phyloP scores from a whole-genome alignment of 1,284 basidiomycete genomes.

The Fomitiporia mediterranea region DNA sequence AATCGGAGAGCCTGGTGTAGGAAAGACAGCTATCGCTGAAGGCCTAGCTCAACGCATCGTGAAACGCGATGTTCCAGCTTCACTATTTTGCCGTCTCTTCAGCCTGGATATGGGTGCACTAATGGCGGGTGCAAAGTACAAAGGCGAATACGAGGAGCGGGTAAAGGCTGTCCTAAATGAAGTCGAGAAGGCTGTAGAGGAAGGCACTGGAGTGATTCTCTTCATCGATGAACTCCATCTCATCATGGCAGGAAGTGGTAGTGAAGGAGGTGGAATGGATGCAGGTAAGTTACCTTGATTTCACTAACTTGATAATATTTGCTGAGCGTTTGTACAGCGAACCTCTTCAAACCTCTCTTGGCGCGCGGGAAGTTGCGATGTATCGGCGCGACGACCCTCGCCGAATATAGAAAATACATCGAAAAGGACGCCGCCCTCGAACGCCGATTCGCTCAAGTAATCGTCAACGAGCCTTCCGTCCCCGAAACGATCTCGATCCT shows the following conservation, averaged over 20 bases:
- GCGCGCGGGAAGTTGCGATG: constrained; percentile 87
- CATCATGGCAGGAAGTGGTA: constrained; percentile 82
- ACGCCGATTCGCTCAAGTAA: constrained; percentile 90
- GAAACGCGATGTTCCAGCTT: constrained; percentile 92
- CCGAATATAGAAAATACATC: constrained; percentile 94
- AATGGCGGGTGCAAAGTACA: constrained; percentile 95
- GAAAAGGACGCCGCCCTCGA: constrained; percentile 95
- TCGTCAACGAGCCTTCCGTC: constrained; percentile 90
- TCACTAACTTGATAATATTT: not conserved
- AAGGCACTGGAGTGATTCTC: constrained; percentile 83
- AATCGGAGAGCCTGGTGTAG: constrained; percentile 91
- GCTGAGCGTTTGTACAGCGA: constrained; percentile 45
- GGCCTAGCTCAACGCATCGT: constrained; percentile 95
- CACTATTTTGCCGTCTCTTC: constrained; percentile 78
- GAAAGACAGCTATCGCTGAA: constrained; percentile 93
- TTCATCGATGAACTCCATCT: constrained; percentile 96
- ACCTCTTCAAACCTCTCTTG: constrained; percentile 86
- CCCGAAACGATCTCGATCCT: constrained; percentile 91
- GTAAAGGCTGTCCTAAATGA: constrained; percentile 92
- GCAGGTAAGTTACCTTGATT: constrained; percentile 34
- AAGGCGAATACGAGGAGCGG: constrained; percentile 97
- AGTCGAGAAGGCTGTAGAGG: constrained; percentile 86
- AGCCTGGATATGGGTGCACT: constrained; percentile 92
- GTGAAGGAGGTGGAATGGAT: constrained; percentile 77
- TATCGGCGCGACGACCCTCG: constrained; percentile 92